Evolutionary conservation across 768 basidiomycete genomes (phyloP), one percentile per base, ranked within the genome.

Genomic region (Candolleomyces eurysporus): DNA sequence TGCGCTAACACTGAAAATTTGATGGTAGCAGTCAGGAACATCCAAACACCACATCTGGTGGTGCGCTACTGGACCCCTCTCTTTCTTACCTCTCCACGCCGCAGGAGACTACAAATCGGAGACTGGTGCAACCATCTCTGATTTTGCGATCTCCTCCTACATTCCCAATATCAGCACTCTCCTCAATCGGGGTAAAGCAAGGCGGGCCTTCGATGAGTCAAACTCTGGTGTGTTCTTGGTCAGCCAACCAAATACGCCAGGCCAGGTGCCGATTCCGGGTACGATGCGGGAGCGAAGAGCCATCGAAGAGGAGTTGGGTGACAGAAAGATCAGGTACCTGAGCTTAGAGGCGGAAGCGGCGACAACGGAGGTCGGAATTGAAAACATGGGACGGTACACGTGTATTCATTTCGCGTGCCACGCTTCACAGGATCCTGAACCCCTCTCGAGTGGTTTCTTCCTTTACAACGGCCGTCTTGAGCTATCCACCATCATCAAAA

Each of bases 401-500:
- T 68, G 64, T 58, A 48, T 69, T 14, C 77, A 80, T 59, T 59
- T 79, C 7, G 72, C 78, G 1, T 77, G 75, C 50, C 74, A 74
- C 5, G 73, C 65, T 3, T 61, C 61, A 13, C 69, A 76, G 32
- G 68, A 81, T 55, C 6, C 59, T 0, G 58, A 64, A 16, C 71
- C 75, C 7, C 59, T 69, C 4, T 59, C 73, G 60, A 69, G 66
- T 45, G 66, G 61, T 2, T 67, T 70, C 14, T 52, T 61, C 45
- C 62, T 73, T 2, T 61, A 70, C 46, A 64, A 68, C 22, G 64
- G 66, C 1, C 50, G 48, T 26, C 62, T 71, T 17, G 62, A 66
- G 58, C 30, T 69, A 1, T 59, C 54, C 3, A 40, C 39, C 11
- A 64, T 66, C 14, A 64, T 68, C 11, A 46, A 60, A 36, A 36